phyloP scores from a whole-genome alignment of 1,284 basidiomycete genomes.

The Cystobasidium slooffiae region DNA sequence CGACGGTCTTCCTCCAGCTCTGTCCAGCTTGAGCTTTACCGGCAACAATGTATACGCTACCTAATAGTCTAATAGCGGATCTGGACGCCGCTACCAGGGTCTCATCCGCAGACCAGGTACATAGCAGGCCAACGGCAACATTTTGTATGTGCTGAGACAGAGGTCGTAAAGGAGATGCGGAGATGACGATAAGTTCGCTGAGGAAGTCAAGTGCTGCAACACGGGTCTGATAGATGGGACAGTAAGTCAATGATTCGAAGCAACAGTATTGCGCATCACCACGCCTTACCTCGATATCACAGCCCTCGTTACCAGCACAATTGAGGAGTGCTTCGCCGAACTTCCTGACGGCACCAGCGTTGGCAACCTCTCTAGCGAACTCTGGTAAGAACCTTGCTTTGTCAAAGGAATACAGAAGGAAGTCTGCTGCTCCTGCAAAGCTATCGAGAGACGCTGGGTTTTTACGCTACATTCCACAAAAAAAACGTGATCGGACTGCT shows the following conservation, averaged over 20 bases:
- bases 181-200: constrained; percentile 18
- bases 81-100: background rate
- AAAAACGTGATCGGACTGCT: constrained; percentile 8
- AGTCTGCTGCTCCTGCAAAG: constrained; percentile 6
- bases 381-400: constrained; percentile 29
- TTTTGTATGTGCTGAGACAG: constrained; percentile 37
- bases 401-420: constrained; percentile 29
- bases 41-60: constrained; percentile 38
- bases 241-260: background rate
- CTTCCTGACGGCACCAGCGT: constrained; percentile 42
- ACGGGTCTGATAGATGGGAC: constrained; percentile 13
- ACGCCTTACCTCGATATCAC: constrained; percentile 21
- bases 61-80: constrained; percentile 15
- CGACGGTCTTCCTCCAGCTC: constrained; percentile 39
- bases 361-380: constrained; percentile 41
- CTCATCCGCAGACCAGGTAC: constrained; percentile 9
- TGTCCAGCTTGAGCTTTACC: constrained; percentile 42
- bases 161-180: constrained; percentile 37
- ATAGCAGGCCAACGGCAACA: constrained; percentile 27
- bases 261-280: background rate
- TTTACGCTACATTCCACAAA: constrained; percentile 12
- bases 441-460: constrained; percentile 3
- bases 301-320: constrained; percentile 25
- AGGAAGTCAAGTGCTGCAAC: constrained; percentile 21
- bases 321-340: constrained; percentile 34